A percentile compares a stretch with the other conserved stretches of the same genome.
Evolutionary conservation across 2,329 filamentous ascomycete species (phyloP).

Genomic region (Claviceps sp.): DNA sequence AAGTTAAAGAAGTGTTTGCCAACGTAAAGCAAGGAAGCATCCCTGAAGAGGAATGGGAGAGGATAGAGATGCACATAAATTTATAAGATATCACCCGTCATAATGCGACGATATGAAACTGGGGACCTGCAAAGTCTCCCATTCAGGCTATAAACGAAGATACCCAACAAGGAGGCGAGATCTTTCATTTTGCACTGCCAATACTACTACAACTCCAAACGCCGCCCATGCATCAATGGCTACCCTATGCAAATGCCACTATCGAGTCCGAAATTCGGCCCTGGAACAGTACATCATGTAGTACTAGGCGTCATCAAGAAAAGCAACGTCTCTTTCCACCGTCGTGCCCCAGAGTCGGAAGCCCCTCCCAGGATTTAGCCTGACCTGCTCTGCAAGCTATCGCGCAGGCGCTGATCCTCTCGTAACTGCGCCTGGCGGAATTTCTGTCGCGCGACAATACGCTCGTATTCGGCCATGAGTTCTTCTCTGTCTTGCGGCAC

Average conservation of each 20-base stretch:
- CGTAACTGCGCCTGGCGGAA: constrained; percentile 51
- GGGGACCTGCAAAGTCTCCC: too few relatives aligned
- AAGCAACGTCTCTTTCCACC: too few relatives aligned
- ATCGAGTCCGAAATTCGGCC: background rate
- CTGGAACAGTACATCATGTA: too few relatives aligned
- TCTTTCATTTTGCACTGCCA: background rate
- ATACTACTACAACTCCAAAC: constrained; percentile 2
- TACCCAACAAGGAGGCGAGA: background rate
- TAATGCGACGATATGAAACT: background rate
- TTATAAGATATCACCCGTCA: constrained; percentile 14
- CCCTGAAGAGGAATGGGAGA: constrained; percentile 39
- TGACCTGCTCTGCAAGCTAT: constrained; percentile 12
- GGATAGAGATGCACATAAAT: constrained; percentile 39
- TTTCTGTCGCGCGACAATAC: constrained; percentile 53
- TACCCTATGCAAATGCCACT: background rate
- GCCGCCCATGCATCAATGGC: constrained; percentile 4
- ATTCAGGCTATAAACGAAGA: too few relatives aligned
- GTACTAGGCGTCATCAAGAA: too few relatives aligned
- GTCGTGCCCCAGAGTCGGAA: constrained; percentile 1
- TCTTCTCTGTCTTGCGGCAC: constrained; percentile 69
- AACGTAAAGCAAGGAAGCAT: constrained; percentile 46
- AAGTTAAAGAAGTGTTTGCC: constrained; percentile 67
- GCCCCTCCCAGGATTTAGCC: constrained; percentile 11
- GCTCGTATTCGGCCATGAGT: constrained; percentile 67
- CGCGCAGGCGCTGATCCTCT: constrained; percentile 21